Evolutionary conservation across 106 monocot species (phyloP), one percentile per base, ranked within the genome.

Genomic region (Dioscorea dumetorum): DNA sequence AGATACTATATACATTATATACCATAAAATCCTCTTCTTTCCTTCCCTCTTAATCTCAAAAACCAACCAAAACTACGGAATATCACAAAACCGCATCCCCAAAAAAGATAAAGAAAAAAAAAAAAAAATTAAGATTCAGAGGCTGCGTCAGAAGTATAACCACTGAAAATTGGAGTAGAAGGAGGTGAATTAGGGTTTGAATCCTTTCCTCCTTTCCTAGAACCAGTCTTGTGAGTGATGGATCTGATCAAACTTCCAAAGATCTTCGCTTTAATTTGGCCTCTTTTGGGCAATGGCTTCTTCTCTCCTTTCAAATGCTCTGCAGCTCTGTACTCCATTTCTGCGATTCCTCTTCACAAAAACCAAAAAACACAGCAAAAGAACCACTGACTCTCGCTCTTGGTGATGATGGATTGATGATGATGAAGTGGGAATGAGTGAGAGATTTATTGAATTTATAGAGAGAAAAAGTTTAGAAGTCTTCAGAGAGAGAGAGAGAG

Each of bases 261-360:
- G 0, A 66, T 66, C 66, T 50, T 51, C 4, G 49, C 66, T 66
- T 66, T 66, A 12, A 66, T 66, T 50, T 66, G 66, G 8, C 66
- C 66, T 66, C 66, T 49, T 22, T 50, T 66, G 2, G 66, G 66
- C 50, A 66, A 22, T 15, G 66, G 66, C 11, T 50, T 50, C 22
- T 50, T 50, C 22, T 50, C 64, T 35, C 7, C 8, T 31, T 64
- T 64, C 41, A 8, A 8, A 41, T 12, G 22, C 12, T 19, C 22
- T 22, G n/a, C 2, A 23, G 22, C 22, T 59, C 22, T 18, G 54
- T 4, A 54, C 59, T 22, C 22, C 59, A 59, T 59, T 59, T 19
- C 22, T 59, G 5, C 54, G 18, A 56, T 4, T 13, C 5, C 54
- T 56, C 18, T 28, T 28, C 58, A 15, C 19, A 8, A 20, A 20